A percentile compares a stretch with the other conserved stretches of the same genome.
phyloP scores from a whole-genome alignment of 106 monocot genomes.

The Apostasia ramifera region DNA sequence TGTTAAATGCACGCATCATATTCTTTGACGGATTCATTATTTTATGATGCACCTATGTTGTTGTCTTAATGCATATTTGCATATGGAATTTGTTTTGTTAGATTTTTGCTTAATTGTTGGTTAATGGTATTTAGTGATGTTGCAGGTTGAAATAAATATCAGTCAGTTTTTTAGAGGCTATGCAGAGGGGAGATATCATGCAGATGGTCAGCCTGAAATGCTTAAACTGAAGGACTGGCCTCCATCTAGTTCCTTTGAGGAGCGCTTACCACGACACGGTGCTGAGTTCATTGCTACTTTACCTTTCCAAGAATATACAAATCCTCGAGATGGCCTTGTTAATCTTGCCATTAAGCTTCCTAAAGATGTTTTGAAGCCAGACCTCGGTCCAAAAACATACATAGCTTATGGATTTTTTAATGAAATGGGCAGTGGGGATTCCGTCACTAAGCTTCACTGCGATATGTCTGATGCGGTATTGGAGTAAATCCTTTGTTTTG shows the following conservation, averaged over 20 bases:
- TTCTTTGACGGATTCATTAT: neutral
- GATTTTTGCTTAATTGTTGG: too few species aligned
- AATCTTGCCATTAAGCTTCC: slow-evolving; percentile 83
- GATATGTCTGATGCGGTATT: slow-evolving; percentile 98
- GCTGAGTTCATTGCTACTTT: slow-evolving; percentile 79
- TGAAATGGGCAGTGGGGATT: slow-evolving; percentile 89
- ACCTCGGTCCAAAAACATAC: slow-evolving; percentile 89
- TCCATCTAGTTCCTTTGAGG: slow-evolving; percentile 75
- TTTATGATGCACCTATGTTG: neutral
- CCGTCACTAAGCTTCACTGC: slow-evolving; percentile 95
- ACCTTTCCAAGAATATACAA: slow-evolving; percentile 85
- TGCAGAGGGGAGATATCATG: slow-evolving; percentile 47
- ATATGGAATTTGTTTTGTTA: too few species aligned
- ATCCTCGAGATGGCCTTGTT: slow-evolving; percentile 65
- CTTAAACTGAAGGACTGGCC: slow-evolving; percentile 99
- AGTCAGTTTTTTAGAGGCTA: slow-evolving; percentile 64
- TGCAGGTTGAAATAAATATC: slow-evolving; percentile 74
- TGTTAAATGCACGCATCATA: neutral
- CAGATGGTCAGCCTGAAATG: slow-evolving; percentile 70
- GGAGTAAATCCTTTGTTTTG: neutral
- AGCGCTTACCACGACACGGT: slow-evolving; percentile 81
- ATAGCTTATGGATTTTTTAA: slow-evolving; percentile 84
- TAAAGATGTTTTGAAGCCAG: slow-evolving; percentile 59
- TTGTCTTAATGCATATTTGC: too few species aligned
- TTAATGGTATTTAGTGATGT: neutral